Conservation (phyloP, 129 eudicot genomes). For the Scalesia atractyloides region DNA sequence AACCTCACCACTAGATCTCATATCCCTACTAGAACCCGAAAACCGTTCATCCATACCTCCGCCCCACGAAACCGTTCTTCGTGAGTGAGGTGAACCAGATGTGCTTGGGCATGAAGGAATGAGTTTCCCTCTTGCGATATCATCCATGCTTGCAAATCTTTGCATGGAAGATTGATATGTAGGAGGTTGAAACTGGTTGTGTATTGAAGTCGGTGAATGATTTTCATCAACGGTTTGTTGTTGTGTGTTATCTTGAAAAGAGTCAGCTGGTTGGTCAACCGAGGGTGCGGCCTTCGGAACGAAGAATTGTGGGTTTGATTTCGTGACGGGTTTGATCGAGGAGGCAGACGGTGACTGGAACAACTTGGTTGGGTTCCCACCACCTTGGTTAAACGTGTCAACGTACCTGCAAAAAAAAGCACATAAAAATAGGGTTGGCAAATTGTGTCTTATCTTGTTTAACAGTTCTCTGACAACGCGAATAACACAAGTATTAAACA, state of each 20-base stretch:
- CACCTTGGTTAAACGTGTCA: slow-evolving; percentile 92
- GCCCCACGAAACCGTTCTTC: slow-evolving; percentile 93
- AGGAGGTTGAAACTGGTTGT: slow-evolving; percentile 41
- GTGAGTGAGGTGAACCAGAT: slow-evolving; percentile 49
- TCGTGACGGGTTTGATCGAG: slow-evolving; percentile 51
- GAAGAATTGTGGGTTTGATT: slow-evolving; percentile 66
- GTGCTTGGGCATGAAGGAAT: slow-evolving; percentile 19
- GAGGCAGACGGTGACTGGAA: slow-evolving; percentile 78
- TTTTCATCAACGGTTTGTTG: slow-evolving; percentile 38
- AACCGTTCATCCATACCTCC: slow-evolving; percentile 50
- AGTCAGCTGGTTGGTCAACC: slow-evolving; percentile 35
- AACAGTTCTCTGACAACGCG: too few relatives aligned
- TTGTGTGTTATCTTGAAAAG: slow-evolving; percentile 24
- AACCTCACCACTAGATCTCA: slow-evolving; percentile 53
- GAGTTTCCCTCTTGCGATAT: slow-evolving; percentile 48
- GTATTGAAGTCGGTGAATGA: slow-evolving; percentile 36
- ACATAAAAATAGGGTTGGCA: too few relatives aligned
- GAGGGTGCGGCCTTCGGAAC: slow-evolving; percentile 63
- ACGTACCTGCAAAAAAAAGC: slow-evolving; percentile 65
- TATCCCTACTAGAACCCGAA: slow-evolving; percentile 38
- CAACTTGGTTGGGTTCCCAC: slow-evolving; percentile 66
- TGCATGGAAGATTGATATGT: slow-evolving; percentile 58
- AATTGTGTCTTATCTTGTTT: too few relatives aligned
- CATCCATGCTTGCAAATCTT: slow-evolving; percentile 73
- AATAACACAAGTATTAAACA: too few relatives aligned